A percentile compares a stretch with the other conserved stretches of the same genome.
phyloP scores from a whole-genome alignment of 129 eudicot genomes.

The Mikania micrantha region DNA sequence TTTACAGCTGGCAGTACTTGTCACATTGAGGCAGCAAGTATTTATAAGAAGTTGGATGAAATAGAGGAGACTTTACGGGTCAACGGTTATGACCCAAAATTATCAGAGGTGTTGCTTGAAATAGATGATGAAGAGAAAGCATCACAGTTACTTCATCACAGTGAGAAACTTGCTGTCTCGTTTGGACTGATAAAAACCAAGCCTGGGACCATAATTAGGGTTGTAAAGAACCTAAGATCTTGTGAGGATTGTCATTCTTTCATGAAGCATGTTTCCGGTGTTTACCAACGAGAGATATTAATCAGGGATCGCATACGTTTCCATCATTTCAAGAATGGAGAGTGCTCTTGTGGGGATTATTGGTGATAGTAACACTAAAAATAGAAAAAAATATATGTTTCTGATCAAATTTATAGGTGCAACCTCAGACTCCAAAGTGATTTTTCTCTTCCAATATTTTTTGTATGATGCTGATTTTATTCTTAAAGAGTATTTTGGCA shows the following conservation, averaged over 20 bases:
- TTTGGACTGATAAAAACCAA: slow-evolving; percentile 33
- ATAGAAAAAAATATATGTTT: not conserved
- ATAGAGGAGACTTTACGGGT: slow-evolving; percentile 21
- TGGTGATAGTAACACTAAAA: slow-evolving; percentile 23
- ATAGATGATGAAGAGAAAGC: slow-evolving; percentile 44
- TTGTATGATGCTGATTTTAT: slow-evolving; percentile 3
- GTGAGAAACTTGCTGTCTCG: slow-evolving; percentile 45
- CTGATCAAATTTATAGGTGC: not conserved
- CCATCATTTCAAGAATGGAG: slow-evolving; percentile 41
- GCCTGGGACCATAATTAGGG: slow-evolving; percentile 34
- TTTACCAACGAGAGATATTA: slow-evolving; percentile 37
- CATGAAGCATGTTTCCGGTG: slow-evolving; percentile 36
- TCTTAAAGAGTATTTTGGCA: not conserved
- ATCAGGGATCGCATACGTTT: slow-evolving; percentile 41
- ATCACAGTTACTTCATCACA: slow-evolving; percentile 41
- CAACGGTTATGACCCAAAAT: slow-evolving; percentile 32
- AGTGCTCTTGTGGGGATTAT: slow-evolving; percentile 49
- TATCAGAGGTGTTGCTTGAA: slow-evolving; percentile 33
- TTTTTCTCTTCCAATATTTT: not conserved
- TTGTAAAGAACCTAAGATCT: slow-evolving; percentile 41
- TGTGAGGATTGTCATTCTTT: slow-evolving; percentile 55
- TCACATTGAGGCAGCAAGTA: slow-evolving; percentile 25
- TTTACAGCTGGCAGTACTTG: slow-evolving; percentile 45
- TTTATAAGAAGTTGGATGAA: slow-evolving; percentile 30
- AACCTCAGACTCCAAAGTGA: not conserved